phyloP scores from a whole-genome alignment of 345 rosid genomes.

The Euphorbia tirucalli region DNA sequence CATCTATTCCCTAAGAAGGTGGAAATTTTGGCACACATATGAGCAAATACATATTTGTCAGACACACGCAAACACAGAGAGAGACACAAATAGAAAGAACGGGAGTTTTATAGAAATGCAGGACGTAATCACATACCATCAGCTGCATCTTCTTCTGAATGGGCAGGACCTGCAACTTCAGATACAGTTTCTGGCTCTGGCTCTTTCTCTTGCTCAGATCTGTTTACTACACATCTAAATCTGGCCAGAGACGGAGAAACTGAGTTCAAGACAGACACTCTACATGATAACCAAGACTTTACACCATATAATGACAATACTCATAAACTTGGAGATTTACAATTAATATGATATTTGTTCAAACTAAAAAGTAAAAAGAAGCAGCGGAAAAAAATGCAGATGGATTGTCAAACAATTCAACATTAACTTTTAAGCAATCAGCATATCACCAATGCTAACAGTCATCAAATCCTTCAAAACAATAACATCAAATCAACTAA shows the following conservation, averaged over 20 bases:
- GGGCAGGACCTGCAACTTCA: slow-evolving; percentile 61
- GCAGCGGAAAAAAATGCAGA: background rate
- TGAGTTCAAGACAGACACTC: background rate
- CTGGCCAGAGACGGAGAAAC: background rate
- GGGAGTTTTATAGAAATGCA: slow-evolving; percentile 3
- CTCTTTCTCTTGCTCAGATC: slow-evolving; percentile 99
- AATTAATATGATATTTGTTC: background rate
- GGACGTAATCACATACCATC: slow-evolving; percentile 46
- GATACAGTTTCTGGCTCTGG: slow-evolving; percentile 76
- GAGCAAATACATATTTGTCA: background rate
- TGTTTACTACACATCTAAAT: slow-evolving; percentile 29
- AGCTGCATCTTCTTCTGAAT: slow-evolving; percentile 62
- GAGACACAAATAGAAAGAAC: background rate
- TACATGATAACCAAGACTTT: background rate
- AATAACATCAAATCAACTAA: background rate
- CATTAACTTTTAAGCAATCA: no score
- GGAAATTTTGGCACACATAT: slow-evolving; percentile 19
- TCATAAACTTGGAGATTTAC: background rate
- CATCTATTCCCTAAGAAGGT: slow-evolving; percentile 93
- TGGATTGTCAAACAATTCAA: no score
- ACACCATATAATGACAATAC: background rate
- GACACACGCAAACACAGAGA: no score
- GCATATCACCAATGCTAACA: no score
- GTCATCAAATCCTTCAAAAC: background rate
- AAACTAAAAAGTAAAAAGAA: background rate